phyloP scores from a whole-genome alignment of 2,329 filamentous ascomycete species.

The Fusarium pseudograminearum region DNA sequence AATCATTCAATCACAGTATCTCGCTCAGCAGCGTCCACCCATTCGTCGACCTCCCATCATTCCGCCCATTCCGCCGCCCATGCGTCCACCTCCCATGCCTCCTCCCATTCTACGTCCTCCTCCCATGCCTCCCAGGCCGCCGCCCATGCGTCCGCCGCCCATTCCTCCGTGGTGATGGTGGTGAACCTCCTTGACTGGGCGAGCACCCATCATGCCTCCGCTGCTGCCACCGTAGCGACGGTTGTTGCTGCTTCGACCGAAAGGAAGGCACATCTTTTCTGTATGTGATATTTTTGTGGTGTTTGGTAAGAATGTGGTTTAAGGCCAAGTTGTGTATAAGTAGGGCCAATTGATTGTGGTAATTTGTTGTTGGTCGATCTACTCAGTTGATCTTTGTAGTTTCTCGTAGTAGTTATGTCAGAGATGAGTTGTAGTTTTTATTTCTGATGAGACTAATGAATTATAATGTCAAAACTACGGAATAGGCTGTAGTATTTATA shows the following conservation, averaged over 20 bases:
- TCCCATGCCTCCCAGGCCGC: background rate
- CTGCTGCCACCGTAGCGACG: constrained; percentile 1
- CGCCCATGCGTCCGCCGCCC: constrained; percentile 2
- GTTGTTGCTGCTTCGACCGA: constrained; percentile 7
- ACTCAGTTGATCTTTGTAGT: background rate
- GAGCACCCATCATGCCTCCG: constrained; percentile 20
- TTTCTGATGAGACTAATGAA: background rate
- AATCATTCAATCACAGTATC: background rate
- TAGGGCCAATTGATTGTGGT: background rate
- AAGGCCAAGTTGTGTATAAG: background rate
- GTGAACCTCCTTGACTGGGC: constrained; percentile 20
- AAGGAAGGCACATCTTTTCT: constrained; percentile 23
- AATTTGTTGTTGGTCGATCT: background rate
- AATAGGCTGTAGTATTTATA: constrained; percentile 6
- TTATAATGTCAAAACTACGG: rapidly evolving
- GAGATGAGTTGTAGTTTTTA: background rate
- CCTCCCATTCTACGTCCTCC: constrained; percentile 20
- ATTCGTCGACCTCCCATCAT: constrained; percentile 12
- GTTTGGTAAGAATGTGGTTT: background rate
- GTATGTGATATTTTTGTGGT: background rate
- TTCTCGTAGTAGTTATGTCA: background rate
- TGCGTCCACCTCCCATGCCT: constrained; percentile 18
- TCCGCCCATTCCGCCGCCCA: constrained; percentile 19
- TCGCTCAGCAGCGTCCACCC: constrained; percentile 13
- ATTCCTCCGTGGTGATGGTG: constrained; percentile 24